Evolutionary conservation across 148 eudicot species (phyloP), one percentile per base, ranked within the genome.

Genomic region (Diospyros kaki): DNA sequence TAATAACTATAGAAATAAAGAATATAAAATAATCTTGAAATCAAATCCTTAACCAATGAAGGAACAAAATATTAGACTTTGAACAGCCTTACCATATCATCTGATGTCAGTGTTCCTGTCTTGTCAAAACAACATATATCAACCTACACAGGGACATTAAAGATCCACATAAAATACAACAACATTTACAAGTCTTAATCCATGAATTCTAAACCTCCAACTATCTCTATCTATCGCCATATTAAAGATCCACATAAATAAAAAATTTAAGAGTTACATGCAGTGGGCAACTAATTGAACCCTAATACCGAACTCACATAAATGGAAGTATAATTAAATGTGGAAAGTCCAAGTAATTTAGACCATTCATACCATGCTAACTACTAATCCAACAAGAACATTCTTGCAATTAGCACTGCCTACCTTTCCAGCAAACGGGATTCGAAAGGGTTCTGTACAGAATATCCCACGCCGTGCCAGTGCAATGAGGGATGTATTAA

Each of bases 361-460:
- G 7, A 52, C 5, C 50, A 13, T 52, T 9, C 38, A 4, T 15
- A 17, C 69, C 43, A 14, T 66, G 18, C 3, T 38, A 44, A 42
- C 40, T 11, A 4, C 3, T 5, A 44, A 50, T 44, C 40, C 10
- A 18, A 62, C 39, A 9, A 70, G 44, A 70, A 38, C 38, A 69
- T 43, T 28, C 7, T 39, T 38, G 48, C 18, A 18, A 64, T 60
- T 61, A 15, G 63, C 5, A 55, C 55, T 73, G 38, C 79, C 79
- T 45, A 93, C 99, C 98, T 95, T 95, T 73, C 99, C 99, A 78
- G 96, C 99, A 89, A 95, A 95, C 43, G 99, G 99, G 73, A 95
- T 95, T 7, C 98, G 89, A 53, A 95, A 95, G 70, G 99, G 99
- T 81, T 95, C 99, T 10, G 98, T 95, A 81, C 99, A 95, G 74